Evolutionary conservation across 106 monocot genomes (phyloP), one percentile per base, ranked within the genome.

Genomic region (Acorus calamus): DNA sequence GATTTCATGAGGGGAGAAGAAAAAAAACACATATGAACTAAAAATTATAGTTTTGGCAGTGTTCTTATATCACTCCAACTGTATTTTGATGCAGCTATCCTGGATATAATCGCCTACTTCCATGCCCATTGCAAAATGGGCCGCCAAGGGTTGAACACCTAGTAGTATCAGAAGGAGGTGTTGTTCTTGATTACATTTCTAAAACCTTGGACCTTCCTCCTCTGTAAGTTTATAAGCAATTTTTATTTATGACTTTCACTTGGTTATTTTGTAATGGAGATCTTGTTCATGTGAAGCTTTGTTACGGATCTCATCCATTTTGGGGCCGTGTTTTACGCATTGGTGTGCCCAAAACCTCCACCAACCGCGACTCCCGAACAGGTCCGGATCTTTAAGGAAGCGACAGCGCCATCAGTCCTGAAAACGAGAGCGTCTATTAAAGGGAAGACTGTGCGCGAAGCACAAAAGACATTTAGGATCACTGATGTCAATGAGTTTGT

Each of bases 291-390:
- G 47, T 82, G 70, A 90, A 96, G 96, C 71, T 98, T 69, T 83
- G 96, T 88, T 81, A 76, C 78, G 85, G 96, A 98, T 85, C 83
- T 98, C 59, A 92, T 98, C 63, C 78, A 73, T 60, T 98, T 98
- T 66, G 96, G 96, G 13, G 96, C 96, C 50, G 88, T 98, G 46
- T 71, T 88, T 70, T 92, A 88, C 75, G 96, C 96, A 63, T 69
- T 98, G 43, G 91, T 98, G 3, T 84, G 91, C 72, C 96, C 96
- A 63, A 78, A 73, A 47, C 96, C 96, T 48, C 96, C 96, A 47
- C 81, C 84, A 60, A 88, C 53, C 70, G 91, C 96, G 57, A 83
- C 91, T 62, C 71, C 85, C 11, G 83, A 98, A 63, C 83, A 98
- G 79, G 4, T 98, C 61, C 73, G 47, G 53, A 73, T 88, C 45